phyloP scores from a whole-genome alignment of 192 early-diverging fungal species.

The Coemansia sp. region DNA sequence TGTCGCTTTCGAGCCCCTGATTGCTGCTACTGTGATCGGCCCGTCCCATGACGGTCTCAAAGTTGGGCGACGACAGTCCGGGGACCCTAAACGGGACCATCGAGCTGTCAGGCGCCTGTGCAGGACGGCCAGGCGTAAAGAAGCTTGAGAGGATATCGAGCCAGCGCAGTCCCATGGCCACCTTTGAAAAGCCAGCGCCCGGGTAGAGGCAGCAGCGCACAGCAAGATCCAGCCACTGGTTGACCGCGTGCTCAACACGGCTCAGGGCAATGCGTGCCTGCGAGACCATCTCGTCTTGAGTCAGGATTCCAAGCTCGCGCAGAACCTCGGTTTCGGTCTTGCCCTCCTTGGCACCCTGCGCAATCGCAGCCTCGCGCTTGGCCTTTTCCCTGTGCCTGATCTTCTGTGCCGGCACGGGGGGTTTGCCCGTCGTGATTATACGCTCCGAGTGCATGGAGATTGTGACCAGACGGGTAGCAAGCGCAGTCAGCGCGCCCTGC shows the following conservation, averaged over 20 bases:
- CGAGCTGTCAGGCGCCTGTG: slow-evolving; percentile 21
- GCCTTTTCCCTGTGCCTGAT: slow-evolving; percentile 36
- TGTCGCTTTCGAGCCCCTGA: no score
- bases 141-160: slow-evolving; percentile 28
- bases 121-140: slow-evolving; percentile 25
- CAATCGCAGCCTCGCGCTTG: slow-evolving; percentile 20
- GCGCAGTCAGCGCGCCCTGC: slow-evolving; percentile 54
- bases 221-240: slow-evolving; percentile 39
- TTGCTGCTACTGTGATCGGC: background rate
- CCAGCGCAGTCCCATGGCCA: slow-evolving; percentile 46
- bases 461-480: slow-evolving; percentile 58
- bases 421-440: slow-evolving; percentile 21
- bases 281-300: slow-evolving; percentile 33
- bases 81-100: slow-evolving; percentile 18
- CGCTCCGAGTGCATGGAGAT: slow-evolving; percentile 37
- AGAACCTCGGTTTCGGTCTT: slow-evolving; percentile 31
- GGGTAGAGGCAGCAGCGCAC: slow-evolving; percentile 48
- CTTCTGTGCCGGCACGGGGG: slow-evolving; percentile 46
- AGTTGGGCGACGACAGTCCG: slow-evolving; percentile 25
- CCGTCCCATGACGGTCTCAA: background rate
- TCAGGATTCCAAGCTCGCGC: slow-evolving; percentile 31
- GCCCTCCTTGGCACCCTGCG: slow-evolving; percentile 14
- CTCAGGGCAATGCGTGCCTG: slow-evolving; percentile 12
- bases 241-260: slow-evolving; percentile 14
- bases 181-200: slow-evolving; percentile 47